Evolutionary conservation across 306 rosid species (phyloP).

Genomic region (Astragalus glycyphyllos): DNA sequence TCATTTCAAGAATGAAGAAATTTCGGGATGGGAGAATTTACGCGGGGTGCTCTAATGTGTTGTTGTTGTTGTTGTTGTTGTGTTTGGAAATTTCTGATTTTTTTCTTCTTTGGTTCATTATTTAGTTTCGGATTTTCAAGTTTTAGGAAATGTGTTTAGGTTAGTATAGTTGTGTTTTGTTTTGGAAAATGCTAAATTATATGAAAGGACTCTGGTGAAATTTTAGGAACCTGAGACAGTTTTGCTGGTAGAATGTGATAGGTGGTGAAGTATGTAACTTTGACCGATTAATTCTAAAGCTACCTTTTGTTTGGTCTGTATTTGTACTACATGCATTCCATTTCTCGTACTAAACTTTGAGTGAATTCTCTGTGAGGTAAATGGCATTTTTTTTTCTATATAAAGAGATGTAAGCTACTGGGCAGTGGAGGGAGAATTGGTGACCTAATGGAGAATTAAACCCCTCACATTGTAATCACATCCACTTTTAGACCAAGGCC

Average conservation of each 20-base stretch:
- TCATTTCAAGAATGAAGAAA: constrained; percentile 21
- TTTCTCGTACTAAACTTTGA: not conserved
- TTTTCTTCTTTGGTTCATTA: not conserved
- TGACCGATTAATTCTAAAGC: not conserved
- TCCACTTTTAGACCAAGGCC: not conserved
- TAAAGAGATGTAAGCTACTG: not conserved
- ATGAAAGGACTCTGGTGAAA: not conserved
- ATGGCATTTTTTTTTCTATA: not conserved
- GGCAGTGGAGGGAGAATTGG: not conserved
- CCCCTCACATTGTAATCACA: constrained; percentile 8
- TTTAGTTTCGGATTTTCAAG: not conserved
- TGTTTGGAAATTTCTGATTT: constrained; percentile 13
- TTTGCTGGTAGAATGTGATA: not conserved
- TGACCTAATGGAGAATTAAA: constrained; percentile 18
- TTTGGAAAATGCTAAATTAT: not conserved
- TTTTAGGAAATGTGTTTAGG: constrained; percentile 6
- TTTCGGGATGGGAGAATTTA: constrained; percentile 23
- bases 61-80: not conserved
- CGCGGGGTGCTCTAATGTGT: constrained; percentile 28
- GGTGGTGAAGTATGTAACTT: not conserved
- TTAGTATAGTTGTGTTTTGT: not conserved
- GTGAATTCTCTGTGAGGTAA: not conserved
- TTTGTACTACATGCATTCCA: not conserved
- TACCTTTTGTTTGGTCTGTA: not conserved
- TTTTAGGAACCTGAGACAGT: constrained; percentile 3